These are phyloP conservation scores for Cadophora malorum DNA, from an alignment of 2,329 filamentous ascomycete genomes.

Conservation along the genomic window DNA sequence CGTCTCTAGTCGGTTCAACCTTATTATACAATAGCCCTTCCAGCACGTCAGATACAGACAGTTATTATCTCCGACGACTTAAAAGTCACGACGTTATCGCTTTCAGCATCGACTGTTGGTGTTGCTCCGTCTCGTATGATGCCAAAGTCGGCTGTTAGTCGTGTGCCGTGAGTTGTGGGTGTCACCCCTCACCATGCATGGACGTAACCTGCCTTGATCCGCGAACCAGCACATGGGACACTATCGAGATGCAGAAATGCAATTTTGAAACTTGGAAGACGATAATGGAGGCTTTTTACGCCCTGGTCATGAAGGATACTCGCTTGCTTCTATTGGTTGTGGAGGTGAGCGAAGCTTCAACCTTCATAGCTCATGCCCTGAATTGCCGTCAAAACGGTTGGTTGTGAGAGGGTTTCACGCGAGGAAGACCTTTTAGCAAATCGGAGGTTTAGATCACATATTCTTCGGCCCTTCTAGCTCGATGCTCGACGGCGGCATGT, in stretches of 20 bases:
- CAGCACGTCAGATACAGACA: not conserved
- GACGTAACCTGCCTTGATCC: not conserved
- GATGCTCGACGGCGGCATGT: not conserved
- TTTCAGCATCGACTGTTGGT: not conserved
- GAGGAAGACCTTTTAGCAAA: not conserved
- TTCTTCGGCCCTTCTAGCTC: conserved; percentile 32
- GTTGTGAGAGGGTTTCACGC: not conserved
- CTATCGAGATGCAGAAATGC: not conserved
- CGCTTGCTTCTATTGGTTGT: not conserved
- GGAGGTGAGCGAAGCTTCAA: not conserved
- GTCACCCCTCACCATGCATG: conserved; percentile 3
- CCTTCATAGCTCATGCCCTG: not conserved
- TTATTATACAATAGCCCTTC: not conserved
- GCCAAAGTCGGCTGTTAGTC: conserved; percentile 12
- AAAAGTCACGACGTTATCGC: conserved; percentile 2
- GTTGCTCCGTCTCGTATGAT: conserved; percentile 1
- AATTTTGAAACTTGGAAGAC: not conserved
- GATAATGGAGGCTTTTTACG: not conserved
- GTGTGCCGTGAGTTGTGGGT: conserved; percentile 4
- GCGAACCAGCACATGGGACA: conserved; percentile 1
- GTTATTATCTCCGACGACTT: not conserved
- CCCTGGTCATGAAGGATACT: not conserved
- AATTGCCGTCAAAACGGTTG: not conserved
- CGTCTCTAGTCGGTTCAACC: not conserved
- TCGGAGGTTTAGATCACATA: not conserved